Evolutionary conservation across 2,329 filamentous ascomycete genomes (phyloP), one percentile per base, ranked within the genome.

Genomic region (Clathrospora elynae): DNA sequence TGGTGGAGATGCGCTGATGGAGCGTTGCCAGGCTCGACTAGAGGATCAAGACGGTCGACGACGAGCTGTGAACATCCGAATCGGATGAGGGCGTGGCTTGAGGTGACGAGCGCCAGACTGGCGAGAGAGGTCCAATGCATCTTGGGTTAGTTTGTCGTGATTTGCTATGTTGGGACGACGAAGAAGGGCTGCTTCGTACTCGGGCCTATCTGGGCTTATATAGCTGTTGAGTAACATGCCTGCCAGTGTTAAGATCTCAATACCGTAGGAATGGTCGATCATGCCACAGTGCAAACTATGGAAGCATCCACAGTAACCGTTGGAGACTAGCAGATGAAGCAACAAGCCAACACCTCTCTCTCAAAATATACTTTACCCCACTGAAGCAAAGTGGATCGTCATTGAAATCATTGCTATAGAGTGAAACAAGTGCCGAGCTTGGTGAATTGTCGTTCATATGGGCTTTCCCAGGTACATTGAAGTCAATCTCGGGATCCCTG

Each of bases 21-120:
- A 11, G 20, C 31, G 2, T 46, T 31, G 9, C 58, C 60, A 5
- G 58, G 58, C 29, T 62, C 53, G 14, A 63, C 58, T 11, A 63
- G 42, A 0, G 60, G 60, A 34, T 63, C 60, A n/a, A 63, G 45
- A 19, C 60, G 54, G 34, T 63, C 53, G n/a, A 54, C 44, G 12
- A 61, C 57, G 5, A 63, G 55, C 37, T 63, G 60, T 7, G 53
- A 56, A 45, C 60, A 64, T 34, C 52, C 52, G 32, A 64, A 62
- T 11, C 60, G 55, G 33, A 64, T 61, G 2, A 63, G 42, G 12
- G 58, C 60, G 34, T 53, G 28, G 13, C 45, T 57, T 32, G 49
- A 53, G 34, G 49, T 45, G 22, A 47, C 17, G 9, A 63, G 51
- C 41, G 51, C 53, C 22, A 61, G 32, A 7, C 35, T 36, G 16